Conservation (phyloP, 2,329 filamentous ascomycete species). For the Colletotrichum liriopes region DNA sequence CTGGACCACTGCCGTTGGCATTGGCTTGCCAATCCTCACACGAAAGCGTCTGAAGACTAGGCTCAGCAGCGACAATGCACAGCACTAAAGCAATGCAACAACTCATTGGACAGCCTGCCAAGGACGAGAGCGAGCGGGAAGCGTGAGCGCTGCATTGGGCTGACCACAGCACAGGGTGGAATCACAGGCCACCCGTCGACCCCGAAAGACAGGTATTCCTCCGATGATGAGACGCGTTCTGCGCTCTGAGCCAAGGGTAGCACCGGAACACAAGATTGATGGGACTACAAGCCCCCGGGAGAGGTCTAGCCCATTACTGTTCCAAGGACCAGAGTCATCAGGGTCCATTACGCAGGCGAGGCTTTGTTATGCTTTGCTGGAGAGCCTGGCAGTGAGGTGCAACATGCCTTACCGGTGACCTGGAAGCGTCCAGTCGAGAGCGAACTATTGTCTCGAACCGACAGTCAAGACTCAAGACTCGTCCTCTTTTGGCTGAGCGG, state of each 20-base stretch:
- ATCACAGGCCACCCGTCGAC: conserved; percentile 23
- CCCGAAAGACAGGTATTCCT: conserved; percentile 29
- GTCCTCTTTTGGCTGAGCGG: background rate
- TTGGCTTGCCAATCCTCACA: background rate
- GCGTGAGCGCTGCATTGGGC: conserved; percentile 28
- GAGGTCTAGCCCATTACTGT: conserved; percentile 26
- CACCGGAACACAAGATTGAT: conserved; percentile 24
- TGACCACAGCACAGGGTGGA: conserved; percentile 16
- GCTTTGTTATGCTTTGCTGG: background rate
- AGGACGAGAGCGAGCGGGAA: conserved; percentile 21
- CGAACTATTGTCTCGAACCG: conserved; percentile 4
- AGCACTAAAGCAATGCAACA: background rate
- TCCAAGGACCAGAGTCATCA: conserved; percentile 20
- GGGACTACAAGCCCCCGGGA: conserved; percentile 17
- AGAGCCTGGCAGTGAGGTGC: background rate
- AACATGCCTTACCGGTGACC: background rate
- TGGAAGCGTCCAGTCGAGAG: background rate
- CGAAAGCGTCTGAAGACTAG: conserved; percentile 12
- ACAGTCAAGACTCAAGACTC: conserved; percentile 1
- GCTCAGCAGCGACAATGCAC: background rate
- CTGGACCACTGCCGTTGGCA: background rate
- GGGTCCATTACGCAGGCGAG: conserved; percentile 16
- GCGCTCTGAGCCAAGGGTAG: conserved; percentile 5
- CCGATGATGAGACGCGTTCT: conserved; percentile 29
- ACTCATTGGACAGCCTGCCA: conserved; percentile 4